phyloP scores from a whole-genome alignment of 176 grass and related monocot species.

The Avena eriantha region DNA sequence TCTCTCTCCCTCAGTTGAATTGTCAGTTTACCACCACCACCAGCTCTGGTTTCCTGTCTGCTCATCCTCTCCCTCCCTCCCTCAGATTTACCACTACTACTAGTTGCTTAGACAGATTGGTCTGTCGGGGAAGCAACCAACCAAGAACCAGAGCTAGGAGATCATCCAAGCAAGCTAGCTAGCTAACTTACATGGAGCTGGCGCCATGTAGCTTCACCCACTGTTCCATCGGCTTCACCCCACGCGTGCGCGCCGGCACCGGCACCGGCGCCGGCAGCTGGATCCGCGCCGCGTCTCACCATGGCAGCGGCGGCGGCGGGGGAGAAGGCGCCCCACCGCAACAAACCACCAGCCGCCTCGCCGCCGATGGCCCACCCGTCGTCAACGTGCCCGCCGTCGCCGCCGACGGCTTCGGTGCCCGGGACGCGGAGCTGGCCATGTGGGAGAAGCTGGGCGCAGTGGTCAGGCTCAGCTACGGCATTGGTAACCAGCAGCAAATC shows the following conservation, averaged over 20 bases:
- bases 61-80: background rate
- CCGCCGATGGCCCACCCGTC: conserved; percentile 52
- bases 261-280: background rate
- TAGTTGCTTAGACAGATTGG: background rate
- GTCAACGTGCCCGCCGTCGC: conserved; percentile 41
- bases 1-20: background rate
- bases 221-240: conserved; percentile 44
- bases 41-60: background rate
- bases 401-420: conserved; percentile 18
- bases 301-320: conserved; percentile 31
- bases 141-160: background rate
- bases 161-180: background rate
- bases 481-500: too few species aligned
- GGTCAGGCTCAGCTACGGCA: conserved; percentile 86
- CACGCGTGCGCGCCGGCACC: conserved; percentile 14
- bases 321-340: conserved; percentile 27
- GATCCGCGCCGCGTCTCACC: conserved; percentile 42
- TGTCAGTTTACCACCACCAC: background rate
- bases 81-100: background rate
- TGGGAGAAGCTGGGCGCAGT: conserved; percentile 88
- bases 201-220: conserved; percentile 38
- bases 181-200: conserved; percentile 38
- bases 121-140: background rate
- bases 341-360: conserved; percentile 20
- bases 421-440: conserved; percentile 73